Base-by-base conservation (phyloP, 306 rosid species). In the Ammopiptanthus mongolicus region DNA sequence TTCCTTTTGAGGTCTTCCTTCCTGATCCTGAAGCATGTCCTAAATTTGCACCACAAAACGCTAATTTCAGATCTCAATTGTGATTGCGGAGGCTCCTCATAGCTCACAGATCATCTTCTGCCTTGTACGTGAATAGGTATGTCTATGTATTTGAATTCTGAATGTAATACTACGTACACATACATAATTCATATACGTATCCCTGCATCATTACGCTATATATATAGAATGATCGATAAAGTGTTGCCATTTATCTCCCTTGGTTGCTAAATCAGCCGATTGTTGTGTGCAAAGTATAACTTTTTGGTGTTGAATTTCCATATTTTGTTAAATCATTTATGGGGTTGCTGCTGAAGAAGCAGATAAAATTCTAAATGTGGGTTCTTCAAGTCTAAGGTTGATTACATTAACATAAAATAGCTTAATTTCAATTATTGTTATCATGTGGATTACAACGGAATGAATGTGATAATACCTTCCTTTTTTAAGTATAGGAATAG, bases 11-110 rank as follows among this genome's bases (percentile, higher is more conserved):
- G 48, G 7, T 5, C 9, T 68, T 34, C 21, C 18, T 68, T 34
- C 41, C 15, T 50, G 37, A 25, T 53, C 65, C 50, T 39, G 69
- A 42, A 75, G 50, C 57, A 75, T 75, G 58, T 75, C 2, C 56
- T 57, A 65, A 65, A 57, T 51, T 75, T 21, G 25, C 66, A 75
- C 56, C n/a, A 21, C 55, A 55, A 69, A 77, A 69, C 59, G 75
- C 75, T 62, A 51, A 62, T 57, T 71, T 4, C 70, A 59, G 69
- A 60, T 80, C 77, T 59, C 18, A 14, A 41, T 56, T 15, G 53
- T 48, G 41, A 18, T 77, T 53, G 21, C 59, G 28, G 59, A 61
- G 80, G 22, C 50, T 59, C 31, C 25, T 19, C 17, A 21, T 53
- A 23, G 33, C 55, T 44, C 65, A 25, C 39, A 2, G 37, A 41